These are phyloP conservation scores for Epichloe aotearoae DNA, from an alignment of 2,329 filamentous ascomycete species.

Conservation along the genomic window DNA sequence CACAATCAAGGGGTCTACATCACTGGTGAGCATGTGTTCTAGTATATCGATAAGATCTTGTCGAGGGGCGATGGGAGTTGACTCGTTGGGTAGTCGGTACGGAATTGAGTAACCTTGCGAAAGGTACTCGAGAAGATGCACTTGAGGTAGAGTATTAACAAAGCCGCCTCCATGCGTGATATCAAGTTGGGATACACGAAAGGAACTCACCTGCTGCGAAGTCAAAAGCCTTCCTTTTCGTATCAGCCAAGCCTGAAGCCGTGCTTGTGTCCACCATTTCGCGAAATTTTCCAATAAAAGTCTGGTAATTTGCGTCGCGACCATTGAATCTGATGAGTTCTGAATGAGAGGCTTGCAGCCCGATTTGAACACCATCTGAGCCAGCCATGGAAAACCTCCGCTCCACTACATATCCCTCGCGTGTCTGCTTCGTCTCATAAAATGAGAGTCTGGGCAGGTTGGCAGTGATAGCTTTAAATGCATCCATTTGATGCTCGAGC, in stretches of 20 bases:
- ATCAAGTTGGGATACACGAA: background rate
- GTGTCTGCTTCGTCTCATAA: constrained; percentile 14
- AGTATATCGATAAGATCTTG: constrained; percentile 9
- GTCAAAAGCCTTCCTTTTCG: constrained; percentile 11
- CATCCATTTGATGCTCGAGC: constrained; percentile 16
- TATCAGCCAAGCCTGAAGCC: constrained; percentile 8
- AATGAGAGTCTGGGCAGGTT: constrained; percentile 13
- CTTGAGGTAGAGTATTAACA: constrained; percentile 1
- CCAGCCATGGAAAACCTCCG: constrained; percentile 12
- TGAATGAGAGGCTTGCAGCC: constrained; percentile 11
- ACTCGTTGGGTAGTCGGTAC: constrained; percentile 9
- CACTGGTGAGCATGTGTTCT: constrained; percentile 8
- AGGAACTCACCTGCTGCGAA: constrained; percentile 7
- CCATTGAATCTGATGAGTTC: constrained; percentile 13
- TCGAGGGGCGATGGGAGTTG: constrained; percentile 7
- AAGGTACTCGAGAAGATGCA: constrained; percentile 9
- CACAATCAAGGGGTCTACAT: constrained; percentile 3
- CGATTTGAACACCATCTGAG: constrained; percentile 14
- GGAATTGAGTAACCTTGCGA: constrained; percentile 9
- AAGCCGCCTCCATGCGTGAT: background rate
- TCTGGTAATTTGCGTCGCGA: constrained; percentile 13
- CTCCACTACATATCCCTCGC: constrained; percentile 13
- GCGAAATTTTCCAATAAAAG: constrained; percentile 12
- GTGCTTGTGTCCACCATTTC: constrained; percentile 10
- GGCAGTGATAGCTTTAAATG: constrained; percentile 13